Conservation (phyloP, 108 stramenopile genomes). For the Cyclostephanos tholiformis region DNA sequence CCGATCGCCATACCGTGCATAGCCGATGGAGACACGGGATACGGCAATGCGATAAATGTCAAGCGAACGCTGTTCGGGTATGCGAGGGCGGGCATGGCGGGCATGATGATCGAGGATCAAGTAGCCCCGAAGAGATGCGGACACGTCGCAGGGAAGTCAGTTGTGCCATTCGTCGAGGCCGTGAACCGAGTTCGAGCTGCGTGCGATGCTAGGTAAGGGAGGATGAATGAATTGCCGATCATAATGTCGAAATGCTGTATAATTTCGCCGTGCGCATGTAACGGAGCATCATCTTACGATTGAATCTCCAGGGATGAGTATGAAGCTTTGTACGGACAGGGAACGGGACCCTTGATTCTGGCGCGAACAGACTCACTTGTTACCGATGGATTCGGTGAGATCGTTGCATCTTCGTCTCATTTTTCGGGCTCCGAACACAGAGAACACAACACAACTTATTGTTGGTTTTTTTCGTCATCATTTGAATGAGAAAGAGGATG, state of each 20-base stretch:
- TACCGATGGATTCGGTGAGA: slow-evolving; percentile 82
- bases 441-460: slow-evolving; percentile 2
- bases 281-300: slow-evolving; percentile 1
- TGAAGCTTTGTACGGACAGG: slow-evolving; percentile 70
- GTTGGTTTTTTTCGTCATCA: neutral
- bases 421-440: neutral
- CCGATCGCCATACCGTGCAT: slow-evolving; percentile 87
- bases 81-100: slow-evolving; percentile 92
- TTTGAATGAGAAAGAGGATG: slow-evolving; percentile 61
- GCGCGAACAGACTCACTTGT: slow-evolving; percentile 93
- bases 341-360: slow-evolving; percentile 82
- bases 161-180: slow-evolving; percentile 87
- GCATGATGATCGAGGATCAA: slow-evolving; percentile 98
- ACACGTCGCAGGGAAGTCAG: slow-evolving; percentile 93
- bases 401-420: neutral
- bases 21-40: slow-evolving; percentile 97
- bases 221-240: neutral
- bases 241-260: neutral
- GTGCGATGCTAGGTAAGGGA: slow-evolving; percentile 81
- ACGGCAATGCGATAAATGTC: slow-evolving; percentile 95
- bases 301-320: slow-evolving; percentile 70
- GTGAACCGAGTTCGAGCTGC: slow-evolving; percentile 90
- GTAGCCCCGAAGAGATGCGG: slow-evolving; percentile 94
- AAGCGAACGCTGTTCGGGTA: slow-evolving; percentile 89
- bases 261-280: neutral